Conservation (phyloP, 495 filamentous ascomycete genomes). For the Podospora pseudoanserina region DNA sequence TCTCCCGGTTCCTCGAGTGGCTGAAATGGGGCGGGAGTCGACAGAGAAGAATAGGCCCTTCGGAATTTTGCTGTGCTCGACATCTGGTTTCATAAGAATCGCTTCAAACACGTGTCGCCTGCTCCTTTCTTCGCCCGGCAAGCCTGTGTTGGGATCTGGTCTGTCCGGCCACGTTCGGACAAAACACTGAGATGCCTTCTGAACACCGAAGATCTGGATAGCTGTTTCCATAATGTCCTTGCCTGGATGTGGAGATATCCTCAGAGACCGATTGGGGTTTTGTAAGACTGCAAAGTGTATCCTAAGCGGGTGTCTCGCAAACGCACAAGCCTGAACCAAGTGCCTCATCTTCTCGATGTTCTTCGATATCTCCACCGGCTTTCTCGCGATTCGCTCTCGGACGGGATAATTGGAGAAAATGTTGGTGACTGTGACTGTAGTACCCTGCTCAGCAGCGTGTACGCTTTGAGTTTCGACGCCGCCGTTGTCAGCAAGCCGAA, state of each 20-base stretch:
- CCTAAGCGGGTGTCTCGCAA: not conserved
- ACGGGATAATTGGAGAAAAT: constrained; percentile 49
- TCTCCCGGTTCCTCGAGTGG: not conserved
- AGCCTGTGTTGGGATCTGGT: not conserved
- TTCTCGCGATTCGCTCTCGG: constrained; percentile 48
- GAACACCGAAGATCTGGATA: constrained; percentile 63
- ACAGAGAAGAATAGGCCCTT: not conserved
- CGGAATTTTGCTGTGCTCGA: not conserved
- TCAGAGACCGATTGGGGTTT: not conserved
- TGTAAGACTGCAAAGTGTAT: not conserved
- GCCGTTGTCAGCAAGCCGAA: not conserved
- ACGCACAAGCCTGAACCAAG: not conserved
- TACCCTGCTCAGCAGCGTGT: not conserved
- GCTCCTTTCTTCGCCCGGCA: not conserved
- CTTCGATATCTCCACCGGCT: not conserved
- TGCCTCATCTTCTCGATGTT: not conserved
- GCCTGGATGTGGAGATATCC: constrained; percentile 47
- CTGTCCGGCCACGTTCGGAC: not conserved
- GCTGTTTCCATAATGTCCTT: constrained; percentile 61
- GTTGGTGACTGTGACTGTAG: not conserved
- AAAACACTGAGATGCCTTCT: not conserved
- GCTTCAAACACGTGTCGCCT: not conserved
- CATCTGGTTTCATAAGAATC: not conserved
- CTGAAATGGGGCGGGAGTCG: not conserved
- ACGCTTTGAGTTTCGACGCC: not conserved